Evolutionary conservation across 768 basidiomycete genomes (phyloP), one percentile per base, ranked within the genome.

Genomic region (Calvatia gigantea): DNA sequence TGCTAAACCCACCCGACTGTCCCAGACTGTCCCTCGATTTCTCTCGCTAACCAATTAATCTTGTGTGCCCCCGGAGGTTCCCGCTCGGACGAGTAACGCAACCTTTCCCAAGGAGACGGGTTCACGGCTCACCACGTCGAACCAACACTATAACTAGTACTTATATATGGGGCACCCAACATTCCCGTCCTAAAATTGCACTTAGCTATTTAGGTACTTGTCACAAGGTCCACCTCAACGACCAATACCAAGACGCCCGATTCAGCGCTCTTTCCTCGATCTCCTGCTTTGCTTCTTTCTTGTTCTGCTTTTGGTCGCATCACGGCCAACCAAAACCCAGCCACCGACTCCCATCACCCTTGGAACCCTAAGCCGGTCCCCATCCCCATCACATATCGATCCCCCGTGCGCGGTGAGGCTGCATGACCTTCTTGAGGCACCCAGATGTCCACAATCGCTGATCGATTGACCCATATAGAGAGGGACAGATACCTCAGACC

Each of bases 341-440:
- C 41, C 25, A 23, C 41, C 41, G 25, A 42, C 41, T 21, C 17
- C 41, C 41, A 42, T 7, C 41, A 14, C 41, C 25, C 17, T 37
- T 23, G n/a, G 35, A 38, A 17, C 39, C 51, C 11, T 37, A 41
- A 42, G 29, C 41, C 28, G 6, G 32, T 21, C 21, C 51, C 32
- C 21, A 51, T 42, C 39, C 25, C n/a, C n/a, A n/a, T n/a, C n/a
- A n/a, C n/a, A n/a, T 21, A 17, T 33, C 46, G 31, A 48, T 33
- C 46, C 46, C 31, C 51, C n/a, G n/a, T n/a, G 41, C 25, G 14
- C 41, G 29, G 51, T 52, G 29, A 52, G 51, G 51, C 29, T 14
- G 14, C 51, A 29, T 31, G 19, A 11, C 21, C n/a, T 19, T n/a
- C 50, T 32, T n/a, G n/a, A n/a, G n/a, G 11, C 19, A 5, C 43